Percentiles rank a stretch among this genome's conserved stretches.
phyloP scores from a whole-genome alignment of 768 basidiomycete species.

The Clavulina sp. region DNA sequence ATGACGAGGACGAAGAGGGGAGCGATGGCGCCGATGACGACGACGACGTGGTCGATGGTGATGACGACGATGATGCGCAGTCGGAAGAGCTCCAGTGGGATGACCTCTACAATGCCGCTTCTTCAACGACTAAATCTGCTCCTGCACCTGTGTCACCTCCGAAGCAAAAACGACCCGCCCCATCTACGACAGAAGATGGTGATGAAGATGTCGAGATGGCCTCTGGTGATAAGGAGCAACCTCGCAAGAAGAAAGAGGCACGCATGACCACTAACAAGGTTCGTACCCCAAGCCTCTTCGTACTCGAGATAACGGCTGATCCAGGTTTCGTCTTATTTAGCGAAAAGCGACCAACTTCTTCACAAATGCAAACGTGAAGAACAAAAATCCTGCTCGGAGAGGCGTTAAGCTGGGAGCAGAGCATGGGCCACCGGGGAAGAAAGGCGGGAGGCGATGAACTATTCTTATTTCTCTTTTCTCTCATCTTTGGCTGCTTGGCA shows the following conservation, averaged over 20 bases:
- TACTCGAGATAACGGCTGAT: conserved; percentile 3
- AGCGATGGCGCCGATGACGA: conserved; percentile 22
- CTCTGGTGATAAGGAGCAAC: conserved; percentile 18
- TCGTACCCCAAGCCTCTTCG: conserved; percentile 5
- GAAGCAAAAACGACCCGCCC: background rate
- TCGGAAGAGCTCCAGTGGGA: conserved; percentile 51
- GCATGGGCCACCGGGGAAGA: background rate
- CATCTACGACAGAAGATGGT: too few relatives aligned
- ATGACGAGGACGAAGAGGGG: conserved; percentile 14
- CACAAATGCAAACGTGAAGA: conserved; percentile 68
- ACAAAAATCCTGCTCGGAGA: conserved; percentile 24
- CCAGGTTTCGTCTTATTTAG: conserved; percentile 23
- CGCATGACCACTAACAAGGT: conserved; percentile 95
- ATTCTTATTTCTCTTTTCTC: background rate
- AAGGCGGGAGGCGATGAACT: background rate
- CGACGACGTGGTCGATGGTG: conserved; percentile 22
- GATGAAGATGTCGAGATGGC: conserved; percentile 8
- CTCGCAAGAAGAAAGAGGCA: conserved; percentile 33
- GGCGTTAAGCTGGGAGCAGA: conserved; percentile 14
- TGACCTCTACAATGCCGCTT: conserved; percentile 54
- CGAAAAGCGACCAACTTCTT: conserved; percentile 85
- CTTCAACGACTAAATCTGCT: conserved; percentile 21
- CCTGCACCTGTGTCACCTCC: conserved; percentile 8
- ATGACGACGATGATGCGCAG: conserved; percentile 18
- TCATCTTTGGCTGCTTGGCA: background rate